Evolutionary conservation across 78 protist genomes (phyloP).

Genomic region (Planoprotostelium fungivorum): DNA sequence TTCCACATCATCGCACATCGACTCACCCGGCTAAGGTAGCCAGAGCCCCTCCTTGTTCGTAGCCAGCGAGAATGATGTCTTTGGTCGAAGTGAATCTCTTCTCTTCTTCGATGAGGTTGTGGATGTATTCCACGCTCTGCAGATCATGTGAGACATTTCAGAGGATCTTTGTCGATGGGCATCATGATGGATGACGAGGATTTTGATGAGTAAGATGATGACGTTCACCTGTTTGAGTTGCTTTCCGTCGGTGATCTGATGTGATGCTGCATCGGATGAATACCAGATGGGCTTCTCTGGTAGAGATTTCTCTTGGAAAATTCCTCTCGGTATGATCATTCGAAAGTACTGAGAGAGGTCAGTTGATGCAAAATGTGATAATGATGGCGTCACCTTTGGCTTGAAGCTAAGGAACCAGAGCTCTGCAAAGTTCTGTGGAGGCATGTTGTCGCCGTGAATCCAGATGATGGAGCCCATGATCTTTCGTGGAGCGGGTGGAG

Average conservation of each 20-base stretch:
- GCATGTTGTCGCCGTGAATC: not conserved
- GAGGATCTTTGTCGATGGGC: not conserved
- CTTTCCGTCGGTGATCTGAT: not conserved
- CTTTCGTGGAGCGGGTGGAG: not conserved
- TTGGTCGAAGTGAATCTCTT: not conserved
- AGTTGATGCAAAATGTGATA: not conserved
- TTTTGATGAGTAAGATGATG: too few relatives aligned
- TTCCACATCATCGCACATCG: not conserved
- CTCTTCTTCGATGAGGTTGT: not conserved
- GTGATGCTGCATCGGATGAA: not conserved
- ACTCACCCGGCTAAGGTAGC: not conserved
- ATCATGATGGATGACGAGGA: not conserved
- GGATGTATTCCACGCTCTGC: not conserved
- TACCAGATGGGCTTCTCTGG: too few relatives aligned
- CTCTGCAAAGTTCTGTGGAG: not conserved
- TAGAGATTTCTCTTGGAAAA: not conserved
- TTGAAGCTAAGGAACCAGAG: not conserved
- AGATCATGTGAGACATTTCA: too few relatives aligned
- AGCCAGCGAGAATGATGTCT: not conserved
- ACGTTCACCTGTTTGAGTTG: not conserved
- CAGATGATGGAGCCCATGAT: not conserved
- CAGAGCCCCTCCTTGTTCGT: not conserved
- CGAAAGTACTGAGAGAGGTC: not conserved
- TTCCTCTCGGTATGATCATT: not conserved
- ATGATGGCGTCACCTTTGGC: not conserved